Evolutionary conservation across 179 eudicot genomes (phyloP).

Genomic region (Beta corolliflora): DNA sequence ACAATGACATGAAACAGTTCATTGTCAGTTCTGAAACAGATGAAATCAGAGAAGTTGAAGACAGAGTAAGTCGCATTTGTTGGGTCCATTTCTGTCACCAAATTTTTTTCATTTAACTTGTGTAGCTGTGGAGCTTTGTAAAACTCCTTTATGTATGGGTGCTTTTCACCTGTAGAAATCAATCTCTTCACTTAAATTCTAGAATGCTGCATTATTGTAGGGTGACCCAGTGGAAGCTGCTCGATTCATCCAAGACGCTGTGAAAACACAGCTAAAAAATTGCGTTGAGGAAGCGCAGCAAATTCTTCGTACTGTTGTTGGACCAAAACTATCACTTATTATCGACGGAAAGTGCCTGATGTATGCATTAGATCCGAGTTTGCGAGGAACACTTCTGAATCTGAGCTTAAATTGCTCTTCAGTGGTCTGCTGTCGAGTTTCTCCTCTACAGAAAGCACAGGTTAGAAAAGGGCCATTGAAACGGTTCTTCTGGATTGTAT

Average conservation of each 20-base stretch:
- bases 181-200: constrained; percentile 5
- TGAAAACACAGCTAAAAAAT: constrained; percentile 62
- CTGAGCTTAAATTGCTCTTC: constrained; percentile 86
- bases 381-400: constrained; percentile 78
- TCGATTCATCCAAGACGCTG: constrained; percentile 57
- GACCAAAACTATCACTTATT: constrained; percentile 78
- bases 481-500: neutral
- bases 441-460: constrained; percentile 99
- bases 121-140: neutral
- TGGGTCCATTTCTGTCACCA: neutral
- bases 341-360: constrained; percentile 97
- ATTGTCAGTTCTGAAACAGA: constrained; percentile 92
- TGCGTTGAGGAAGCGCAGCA: constrained; percentile 77
- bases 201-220: constrained; percentile 36
- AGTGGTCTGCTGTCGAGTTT: constrained; percentile 98
- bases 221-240: constrained; percentile 95
- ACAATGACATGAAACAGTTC: constrained; percentile 93
- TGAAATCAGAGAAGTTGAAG: constrained; percentile 82
- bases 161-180: neutral
- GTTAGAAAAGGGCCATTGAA: constrained; percentile 29
- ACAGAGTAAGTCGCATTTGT: constrained; percentile 52
- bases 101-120: neutral
- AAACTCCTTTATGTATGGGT: neutral
- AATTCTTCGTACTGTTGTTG: constrained; percentile 42
- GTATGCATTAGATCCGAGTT: constrained; percentile 87